Evolutionary conservation across 208 protist genomes (phyloP).

Genomic region (Balamuthia mandrillaris): DNA sequence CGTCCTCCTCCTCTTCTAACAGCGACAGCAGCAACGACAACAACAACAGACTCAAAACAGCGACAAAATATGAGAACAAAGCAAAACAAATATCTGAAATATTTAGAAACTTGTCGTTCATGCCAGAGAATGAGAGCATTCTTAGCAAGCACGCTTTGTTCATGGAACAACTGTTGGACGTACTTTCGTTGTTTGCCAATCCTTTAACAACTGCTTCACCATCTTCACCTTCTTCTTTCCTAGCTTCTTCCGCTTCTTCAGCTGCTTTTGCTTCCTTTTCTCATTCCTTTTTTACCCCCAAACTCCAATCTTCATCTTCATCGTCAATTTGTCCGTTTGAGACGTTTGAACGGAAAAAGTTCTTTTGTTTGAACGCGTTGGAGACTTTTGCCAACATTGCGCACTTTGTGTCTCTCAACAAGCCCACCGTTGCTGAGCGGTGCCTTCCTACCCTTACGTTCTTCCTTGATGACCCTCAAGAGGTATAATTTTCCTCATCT

Average conservation of each 20-base stretch:
- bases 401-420: neutral
- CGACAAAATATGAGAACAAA: neutral
- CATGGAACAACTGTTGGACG: neutral
- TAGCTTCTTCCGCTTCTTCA: neutral
- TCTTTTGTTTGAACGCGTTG: neutral
- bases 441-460: neutral
- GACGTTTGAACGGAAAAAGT: too few species aligned
- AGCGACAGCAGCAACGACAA: too few species aligned
- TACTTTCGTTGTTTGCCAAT: neutral
- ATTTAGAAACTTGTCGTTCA: neutral
- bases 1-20: too few species aligned
- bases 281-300: too few species aligned
- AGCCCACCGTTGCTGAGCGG: neutral
- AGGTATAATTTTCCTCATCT: too few species aligned
- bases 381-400: neutral
- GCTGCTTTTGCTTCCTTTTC: too few species aligned
- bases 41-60: too few species aligned
- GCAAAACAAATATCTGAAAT: constrained; percentile 1
- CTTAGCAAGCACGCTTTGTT: neutral
- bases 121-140: neutral
- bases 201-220: too few species aligned
- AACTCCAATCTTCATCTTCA: too few species aligned
- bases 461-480: neutral
- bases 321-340: too few species aligned
- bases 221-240: too few species aligned